Percentiles rank a stretch among this genome's conserved stretches.
phyloP scores from a whole-genome alignment of 345 rosid genomes.

The Firmiana major region DNA sequence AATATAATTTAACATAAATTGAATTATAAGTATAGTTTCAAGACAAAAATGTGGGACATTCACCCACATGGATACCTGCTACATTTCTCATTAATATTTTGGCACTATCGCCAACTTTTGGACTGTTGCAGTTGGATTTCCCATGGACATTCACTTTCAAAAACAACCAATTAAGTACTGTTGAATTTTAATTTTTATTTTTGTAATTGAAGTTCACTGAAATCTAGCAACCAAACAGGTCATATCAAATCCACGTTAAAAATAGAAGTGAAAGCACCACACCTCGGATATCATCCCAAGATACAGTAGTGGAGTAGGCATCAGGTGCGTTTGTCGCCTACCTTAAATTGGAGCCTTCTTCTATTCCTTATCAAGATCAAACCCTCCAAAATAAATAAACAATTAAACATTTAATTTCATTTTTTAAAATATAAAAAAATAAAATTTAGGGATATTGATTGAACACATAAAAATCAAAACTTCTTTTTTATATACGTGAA shows the following conservation, averaged over 20 bases:
- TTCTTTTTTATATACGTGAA: no score
- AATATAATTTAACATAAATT: no score
- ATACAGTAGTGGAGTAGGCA: neutral
- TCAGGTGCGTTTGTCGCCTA: slow-evolving; percentile 1
- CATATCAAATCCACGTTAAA: neutral
- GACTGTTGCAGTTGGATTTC: neutral
- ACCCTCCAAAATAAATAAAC: neutral
- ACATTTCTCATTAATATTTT: slow-evolving; percentile 11
- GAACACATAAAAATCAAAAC: no score
- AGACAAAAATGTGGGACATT: slow-evolving; percentile 18
- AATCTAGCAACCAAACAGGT: neutral
- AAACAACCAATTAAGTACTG: neutral
- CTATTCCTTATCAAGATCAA: neutral
- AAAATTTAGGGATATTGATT: no score
- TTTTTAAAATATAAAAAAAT: no score
- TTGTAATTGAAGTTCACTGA: neutral
- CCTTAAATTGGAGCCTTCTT: neutral
- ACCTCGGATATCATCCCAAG: neutral
- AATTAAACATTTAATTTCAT: neutral
- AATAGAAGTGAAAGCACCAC: slow-evolving; percentile 3
- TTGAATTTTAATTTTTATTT: no score
- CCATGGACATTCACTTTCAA: slow-evolving; percentile 1
- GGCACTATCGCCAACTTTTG: slow-evolving; percentile 18
- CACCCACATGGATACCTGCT: slow-evolving; percentile 22
- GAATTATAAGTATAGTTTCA: neutral